phyloP scores from a whole-genome alignment of 1,284 basidiomycete genomes.

The Rhodotorula sp. region DNA sequence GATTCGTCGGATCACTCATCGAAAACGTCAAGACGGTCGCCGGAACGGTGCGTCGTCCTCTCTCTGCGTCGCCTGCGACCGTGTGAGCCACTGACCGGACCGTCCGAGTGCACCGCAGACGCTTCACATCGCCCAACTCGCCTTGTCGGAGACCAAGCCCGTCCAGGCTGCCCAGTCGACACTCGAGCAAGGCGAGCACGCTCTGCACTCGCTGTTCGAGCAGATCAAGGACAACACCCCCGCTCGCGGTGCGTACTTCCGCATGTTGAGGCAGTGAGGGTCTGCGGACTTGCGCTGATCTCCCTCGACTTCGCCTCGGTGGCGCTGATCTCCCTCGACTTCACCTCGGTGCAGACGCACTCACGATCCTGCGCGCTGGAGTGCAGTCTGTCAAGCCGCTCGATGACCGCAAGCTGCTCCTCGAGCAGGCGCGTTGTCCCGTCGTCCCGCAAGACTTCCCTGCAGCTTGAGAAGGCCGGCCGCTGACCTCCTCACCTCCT shows the following conservation, averaged over 20 bases:
- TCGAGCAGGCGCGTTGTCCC: conserved; percentile 21
- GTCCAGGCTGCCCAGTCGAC: neutral
- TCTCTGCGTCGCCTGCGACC: neutral
- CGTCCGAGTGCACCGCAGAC: neutral
- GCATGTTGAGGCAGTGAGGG: neutral
- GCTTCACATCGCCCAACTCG: conserved; percentile 12
- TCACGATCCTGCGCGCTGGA: conserved; percentile 6
- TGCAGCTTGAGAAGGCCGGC: neutral
- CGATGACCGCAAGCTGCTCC: conserved; percentile 36
- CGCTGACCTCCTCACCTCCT: neutral
- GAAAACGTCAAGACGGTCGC: conserved; percentile 1
- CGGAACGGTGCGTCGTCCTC: conserved; percentile 4
- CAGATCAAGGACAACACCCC: conserved; percentile 15
- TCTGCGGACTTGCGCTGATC: neutral
- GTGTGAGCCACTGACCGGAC: neutral
- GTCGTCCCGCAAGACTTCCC: neutral
- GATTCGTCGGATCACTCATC: neutral
- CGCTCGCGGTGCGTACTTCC: conserved; percentile 6
- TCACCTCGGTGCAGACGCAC: conserved; percentile 3
- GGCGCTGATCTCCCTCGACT: neutral
- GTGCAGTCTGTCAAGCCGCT: neutral
- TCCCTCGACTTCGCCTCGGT: neutral
- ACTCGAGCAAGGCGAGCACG: neutral
- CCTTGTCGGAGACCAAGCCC: conserved; percentile 6
- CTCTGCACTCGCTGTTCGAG: conserved; percentile 6